Base-by-base conservation (phyloP, 2,329 filamentous ascomycete species). In the Apiospora hydei region DNA sequence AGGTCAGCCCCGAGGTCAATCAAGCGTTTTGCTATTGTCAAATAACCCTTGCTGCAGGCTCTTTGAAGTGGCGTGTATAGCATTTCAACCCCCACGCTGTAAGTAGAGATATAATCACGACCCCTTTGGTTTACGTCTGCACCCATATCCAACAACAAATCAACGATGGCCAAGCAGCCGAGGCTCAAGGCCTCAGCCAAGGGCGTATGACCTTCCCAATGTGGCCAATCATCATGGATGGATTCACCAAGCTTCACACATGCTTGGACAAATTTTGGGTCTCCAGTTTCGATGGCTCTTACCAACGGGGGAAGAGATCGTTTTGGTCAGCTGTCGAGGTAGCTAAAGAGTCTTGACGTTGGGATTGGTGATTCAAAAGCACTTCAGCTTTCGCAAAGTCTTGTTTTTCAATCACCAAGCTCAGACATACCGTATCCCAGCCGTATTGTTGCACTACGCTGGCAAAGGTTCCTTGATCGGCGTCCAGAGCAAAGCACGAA, bases 41-140 rank as follows among this genome's bases (percentile, higher is more conserved):
- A 30, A 14, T 57, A 8, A 3, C 51, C 14, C 11, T 18, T 1
- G 14, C 1, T 18, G 26, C 51, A 57, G 26, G 51, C 51, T 3
- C 13, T 18, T 57, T 57, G 51, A 8, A 57, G 51, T 16, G 51
- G 51, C 5, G 51, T 57, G 13, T 7, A 18, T 30, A 16, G 24
- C 16, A 24, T 47, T 47, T 14, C 4, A 16, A 14, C 5, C 26
- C 14, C 13, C 11, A 16, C 4, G 2, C 7, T 8, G 14, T 7
- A 0, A 18, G 14, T 4, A 10, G 2, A 1, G 5, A 18, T 0
- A 13, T 2, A n/a, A 24, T 24, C 47, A n/a, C 26, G 6, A 0
- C 51, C 51, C 13, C 1, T 18, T 18, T 34, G 51, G 26, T 34
- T 57, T 11, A 57, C 26, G 4, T 57, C 51, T 57, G 51, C 51